Evolutionary conservation across 2,329 filamentous ascomycete species (phyloP).

Genomic region (Nigrograna mackinnonii): DNA sequence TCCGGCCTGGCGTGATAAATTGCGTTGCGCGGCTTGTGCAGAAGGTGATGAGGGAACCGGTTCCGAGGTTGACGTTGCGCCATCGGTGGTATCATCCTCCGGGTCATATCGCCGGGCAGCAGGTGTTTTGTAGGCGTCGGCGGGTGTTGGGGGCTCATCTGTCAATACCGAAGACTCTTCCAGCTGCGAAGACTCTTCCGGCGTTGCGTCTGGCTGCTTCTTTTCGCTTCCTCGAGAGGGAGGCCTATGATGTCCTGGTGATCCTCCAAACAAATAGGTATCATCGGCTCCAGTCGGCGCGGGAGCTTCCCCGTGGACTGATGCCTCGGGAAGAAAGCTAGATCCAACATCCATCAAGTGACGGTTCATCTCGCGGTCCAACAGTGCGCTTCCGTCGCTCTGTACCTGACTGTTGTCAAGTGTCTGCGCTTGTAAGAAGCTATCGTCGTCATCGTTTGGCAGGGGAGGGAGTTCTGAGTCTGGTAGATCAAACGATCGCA

Average conservation of each 20-base stretch:
- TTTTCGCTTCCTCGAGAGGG: conserved; percentile 14
- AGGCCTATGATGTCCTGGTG: conserved; percentile 31
- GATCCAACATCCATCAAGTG: conserved; percentile 66
- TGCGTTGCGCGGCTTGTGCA: conserved; percentile 45
- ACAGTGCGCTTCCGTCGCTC: conserved; percentile 48
- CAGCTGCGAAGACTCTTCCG: conserved; percentile 16
- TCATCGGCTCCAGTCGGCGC: conserved; percentile 46
- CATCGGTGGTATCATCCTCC: conserved; percentile 18
- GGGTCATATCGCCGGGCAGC: conserved; percentile 30
- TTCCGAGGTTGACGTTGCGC: conserved; percentile 32
- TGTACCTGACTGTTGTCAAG: conserved; percentile 29
- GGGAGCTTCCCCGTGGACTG: conserved; percentile 30
- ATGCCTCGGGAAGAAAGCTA: conserved; percentile 63
- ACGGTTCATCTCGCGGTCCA: conserved; percentile 63
- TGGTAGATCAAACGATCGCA: conserved; percentile 34
- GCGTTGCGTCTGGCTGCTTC: conserved; percentile 6
- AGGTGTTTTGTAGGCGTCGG: conserved; percentile 47
- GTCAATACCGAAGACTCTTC: conserved; percentile 32
- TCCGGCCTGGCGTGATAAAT: conserved; percentile 20
- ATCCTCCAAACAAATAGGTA: conserved; percentile 50
- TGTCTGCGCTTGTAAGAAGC: conserved; percentile 37
- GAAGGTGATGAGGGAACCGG: conserved; percentile 47
- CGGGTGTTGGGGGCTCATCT: conserved; percentile 41
- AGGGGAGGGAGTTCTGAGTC: conserved; percentile 45
- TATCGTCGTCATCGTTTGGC: conserved; percentile 43